Evolutionary conservation across 169 alveolate species (phyloP), one percentile per base, ranked within the genome.

Genomic region (Plasmodium fragile): DNA sequence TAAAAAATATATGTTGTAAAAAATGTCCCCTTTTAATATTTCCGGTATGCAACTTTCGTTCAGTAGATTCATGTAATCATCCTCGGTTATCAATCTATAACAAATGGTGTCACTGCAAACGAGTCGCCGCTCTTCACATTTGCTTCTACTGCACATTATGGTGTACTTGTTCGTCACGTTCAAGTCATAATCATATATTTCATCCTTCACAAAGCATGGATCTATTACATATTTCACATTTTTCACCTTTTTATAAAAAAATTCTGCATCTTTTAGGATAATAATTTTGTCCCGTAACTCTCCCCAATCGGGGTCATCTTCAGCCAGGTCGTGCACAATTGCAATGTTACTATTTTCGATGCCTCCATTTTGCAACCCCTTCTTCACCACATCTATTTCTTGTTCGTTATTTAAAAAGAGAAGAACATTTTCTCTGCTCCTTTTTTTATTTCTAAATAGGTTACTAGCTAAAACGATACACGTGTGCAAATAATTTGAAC

Each of bases 21-120:
- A 89, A 45, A 89, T 89, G 71, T 89, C 89, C 81, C 81, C 78
- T 78, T 55, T 89, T 89, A 89, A 78, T 89, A 89, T 89, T 89
- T 89, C 90, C 25, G 94, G 94, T 59, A 89, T 25, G 36, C 43
- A 49, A 41, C 4, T 25, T 32, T 89, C 94, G 70, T 89, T 65
- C 77, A 89, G 3, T 43, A 55, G 34, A 65, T 89, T 65, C 75
- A 78, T 34, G 22, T 89, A 89, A 89, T 89, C 90, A 78, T 89
- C 72, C 71, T 59, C 30, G 0, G 90, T 89, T 65, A 89, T 89
- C 34, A 89, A 78, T 45, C 94, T 45, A 89, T 78, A 89, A 18
- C 94, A 89, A 4, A 78, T 89, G 34, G 83, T 78, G 45, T 78
- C 55, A 22, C 36, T 89, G 45, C 52, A 78, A 55, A 41, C 59